Percentiles rank a stretch among this genome's conserved stretches.
These are phyloP conservation scores for Cladosporium sp. DNA, from an alignment of 2,329 filamentous ascomycete species.

Conservation along the genomic window DNA sequence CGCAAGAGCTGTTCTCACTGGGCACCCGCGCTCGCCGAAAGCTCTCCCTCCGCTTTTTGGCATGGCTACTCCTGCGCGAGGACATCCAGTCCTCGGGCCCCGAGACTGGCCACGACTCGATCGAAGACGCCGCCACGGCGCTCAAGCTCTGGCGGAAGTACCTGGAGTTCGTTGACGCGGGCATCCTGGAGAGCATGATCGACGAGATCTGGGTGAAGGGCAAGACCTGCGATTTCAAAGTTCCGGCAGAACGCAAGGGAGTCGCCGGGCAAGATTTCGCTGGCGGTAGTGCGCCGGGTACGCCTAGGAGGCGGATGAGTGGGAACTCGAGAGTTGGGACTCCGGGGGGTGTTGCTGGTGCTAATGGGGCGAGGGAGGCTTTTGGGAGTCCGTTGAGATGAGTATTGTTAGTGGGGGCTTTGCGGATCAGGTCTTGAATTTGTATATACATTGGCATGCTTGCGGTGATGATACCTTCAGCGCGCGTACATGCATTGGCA, in stretches of 20 bases:
- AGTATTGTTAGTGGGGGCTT: neutral
- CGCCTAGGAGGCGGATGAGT: constrained; percentile 22
- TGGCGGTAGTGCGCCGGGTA: constrained; percentile 25
- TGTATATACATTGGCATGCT: too few relatives aligned
- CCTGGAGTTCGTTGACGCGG: constrained; percentile 79
- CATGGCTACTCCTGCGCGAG: constrained; percentile 85
- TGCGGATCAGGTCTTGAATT: neutral
- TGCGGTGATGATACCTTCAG: too few relatives aligned
- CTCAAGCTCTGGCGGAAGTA: constrained; percentile 86
- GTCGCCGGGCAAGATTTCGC: constrained; percentile 18
- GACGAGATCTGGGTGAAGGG: constrained; percentile 74
- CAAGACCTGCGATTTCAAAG: constrained; percentile 45
- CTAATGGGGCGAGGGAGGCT: constrained; percentile 17
- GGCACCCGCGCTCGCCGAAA: constrained; percentile 68
- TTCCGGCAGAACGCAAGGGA: constrained; percentile 21
- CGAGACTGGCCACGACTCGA: constrained; percentile 67
- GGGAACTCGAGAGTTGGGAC: constrained; percentile 4
- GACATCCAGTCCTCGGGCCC: constrained; percentile 79
- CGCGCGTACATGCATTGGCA: too few relatives aligned
- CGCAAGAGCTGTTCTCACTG: constrained; percentile 84
- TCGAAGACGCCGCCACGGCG: constrained; percentile 89
- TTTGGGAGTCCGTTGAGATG: constrained; percentile 32
- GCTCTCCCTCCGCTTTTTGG: constrained; percentile 82
- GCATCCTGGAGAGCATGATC: constrained; percentile 74
- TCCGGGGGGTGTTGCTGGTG: neutral